These are phyloP conservation scores for Ogataea paradorogensis DNA, from an alignment of 805 yeast genomes.

Conservation along the genomic window DNA sequence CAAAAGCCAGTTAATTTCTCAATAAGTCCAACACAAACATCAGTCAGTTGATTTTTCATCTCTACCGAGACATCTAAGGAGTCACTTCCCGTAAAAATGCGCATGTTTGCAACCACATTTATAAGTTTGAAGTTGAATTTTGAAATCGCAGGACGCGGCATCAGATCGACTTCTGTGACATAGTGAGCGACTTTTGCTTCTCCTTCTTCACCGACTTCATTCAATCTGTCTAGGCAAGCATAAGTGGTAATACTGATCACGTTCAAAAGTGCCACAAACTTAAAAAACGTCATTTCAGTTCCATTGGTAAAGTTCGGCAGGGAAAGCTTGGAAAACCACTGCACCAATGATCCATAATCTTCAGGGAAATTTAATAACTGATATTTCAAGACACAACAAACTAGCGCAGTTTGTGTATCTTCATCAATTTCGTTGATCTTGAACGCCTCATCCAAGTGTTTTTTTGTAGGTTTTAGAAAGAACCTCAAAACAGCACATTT, in stretches of 20 bases:
- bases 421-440: constrained; percentile 8
- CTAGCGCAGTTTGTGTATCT: constrained; percentile 20
- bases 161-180: constrained; percentile 5
- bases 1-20: constrained; percentile 24
- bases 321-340: constrained; percentile 26
- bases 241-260: constrained; percentile 19
- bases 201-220: constrained; percentile 3
- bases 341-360: constrained; percentile 13
- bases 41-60: constrained; percentile 24
- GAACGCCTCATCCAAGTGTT: constrained; percentile 19
- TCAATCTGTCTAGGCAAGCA: constrained; percentile 17
- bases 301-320: constrained; percentile 26
- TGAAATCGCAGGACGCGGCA: constrained; percentile 19
- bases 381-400: constrained; percentile 27
- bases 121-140: constrained; percentile 26
- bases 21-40: constrained; percentile 23
- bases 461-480: constrained; percentile 20
- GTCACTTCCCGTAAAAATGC: constrained; percentile 31
- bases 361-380: constrained; percentile 20
- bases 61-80: constrained; percentile 9
- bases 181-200: constrained; percentile 4
- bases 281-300: constrained; percentile 24
- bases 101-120: constrained; percentile 29
- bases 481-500: constrained; percentile 19
- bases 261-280: constrained; percentile 27